These are phyloP conservation scores for Saprolegnia parasitica DNA, from an alignment of 352 stramenopile species.

Conservation along the genomic window DNA sequence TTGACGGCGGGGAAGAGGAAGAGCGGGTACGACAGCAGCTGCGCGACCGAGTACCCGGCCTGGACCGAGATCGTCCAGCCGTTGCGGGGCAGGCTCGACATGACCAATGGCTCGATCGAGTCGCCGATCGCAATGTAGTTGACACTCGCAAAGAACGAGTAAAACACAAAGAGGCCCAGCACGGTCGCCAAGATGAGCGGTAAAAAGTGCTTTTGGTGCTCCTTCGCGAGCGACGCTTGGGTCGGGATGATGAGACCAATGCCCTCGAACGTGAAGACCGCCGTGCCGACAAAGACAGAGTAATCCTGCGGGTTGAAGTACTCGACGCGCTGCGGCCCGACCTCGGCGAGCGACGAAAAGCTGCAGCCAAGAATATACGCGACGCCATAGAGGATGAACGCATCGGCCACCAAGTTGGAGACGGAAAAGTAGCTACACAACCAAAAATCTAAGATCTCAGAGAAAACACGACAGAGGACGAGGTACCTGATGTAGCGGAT, in stretches of 20 bases:
- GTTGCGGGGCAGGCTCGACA: slow-evolving; percentile 48
- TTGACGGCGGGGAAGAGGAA: slow-evolving; percentile 70
- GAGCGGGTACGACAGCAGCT: slow-evolving; percentile 65
- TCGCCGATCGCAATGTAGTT: slow-evolving; percentile 78
- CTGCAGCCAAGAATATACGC: slow-evolving; percentile 70
- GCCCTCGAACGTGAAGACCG: slow-evolving; percentile 69
- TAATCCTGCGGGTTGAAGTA: slow-evolving; percentile 67
- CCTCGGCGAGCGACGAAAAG: slow-evolving; percentile 52
- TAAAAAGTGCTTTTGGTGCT: slow-evolving; percentile 59
- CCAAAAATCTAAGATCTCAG: too few relatives aligned
- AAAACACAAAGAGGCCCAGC: slow-evolving; percentile 67
- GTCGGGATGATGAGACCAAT: slow-evolving; percentile 65
- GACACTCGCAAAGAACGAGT: slow-evolving; percentile 72
- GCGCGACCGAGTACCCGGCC: slow-evolving; percentile 56
- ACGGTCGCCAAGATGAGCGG: slow-evolving; percentile 56
- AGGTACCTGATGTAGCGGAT: slow-evolving; percentile 57
- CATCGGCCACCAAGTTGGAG: slow-evolving; percentile 55
- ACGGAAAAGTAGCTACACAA: slow-evolving; percentile 52
- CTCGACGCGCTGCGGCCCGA: slow-evolving; percentile 32
- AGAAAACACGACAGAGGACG: not conserved
- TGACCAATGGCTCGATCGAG: slow-evolving; percentile 52
- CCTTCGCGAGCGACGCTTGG: slow-evolving; percentile 55
- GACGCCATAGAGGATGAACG: slow-evolving; percentile 76
- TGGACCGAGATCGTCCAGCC: slow-evolving; percentile 58
- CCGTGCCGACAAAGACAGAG: slow-evolving; percentile 54